A percentile compares a stretch with the other conserved stretches of the same genome.
phyloP scores from a whole-genome alignment of 257 asterid genomes.

The Prunella vulgaris region DNA sequence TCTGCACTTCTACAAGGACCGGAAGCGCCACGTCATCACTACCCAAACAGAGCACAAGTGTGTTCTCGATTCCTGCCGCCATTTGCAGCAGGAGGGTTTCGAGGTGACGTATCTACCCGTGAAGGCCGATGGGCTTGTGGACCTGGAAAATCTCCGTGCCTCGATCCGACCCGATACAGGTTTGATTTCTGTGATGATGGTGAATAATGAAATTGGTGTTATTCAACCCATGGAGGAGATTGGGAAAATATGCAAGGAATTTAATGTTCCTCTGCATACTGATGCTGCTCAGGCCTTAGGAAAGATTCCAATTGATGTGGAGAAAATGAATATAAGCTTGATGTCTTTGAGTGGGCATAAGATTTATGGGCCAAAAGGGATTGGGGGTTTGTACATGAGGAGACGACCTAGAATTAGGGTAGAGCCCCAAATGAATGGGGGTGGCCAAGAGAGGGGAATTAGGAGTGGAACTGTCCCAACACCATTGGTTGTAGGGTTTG shows the following conservation, averaged over 20 bases:
- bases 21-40: constrained; percentile 94
- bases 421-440: constrained; percentile 97
- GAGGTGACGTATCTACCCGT: constrained; percentile 92
- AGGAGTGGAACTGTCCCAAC: constrained; percentile 98
- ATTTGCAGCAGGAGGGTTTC: constrained; percentile 86
- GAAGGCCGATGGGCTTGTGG: constrained; percentile 61
- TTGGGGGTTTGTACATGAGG: constrained; percentile 89
- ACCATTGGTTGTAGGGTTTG: constrained; percentile 91
- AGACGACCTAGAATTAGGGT: constrained; percentile 94
- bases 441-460: constrained; percentile 98
- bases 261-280: constrained; percentile 72
- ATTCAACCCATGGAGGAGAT: constrained; percentile 89
- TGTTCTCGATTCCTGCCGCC: constrained; percentile 88
- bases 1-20: constrained; percentile 76
- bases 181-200: constrained; percentile 89
- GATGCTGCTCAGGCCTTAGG: constrained; percentile 98
- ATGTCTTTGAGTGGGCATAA: constrained; percentile 98
- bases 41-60: constrained; percentile 98
- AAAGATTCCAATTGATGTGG: constrained; percentile 82
- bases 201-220: constrained; percentile 95
- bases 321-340: constrained; percentile 82
- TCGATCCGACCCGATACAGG: constrained; percentile 88
- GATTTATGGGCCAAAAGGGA: constrained; percentile 91
- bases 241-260: constrained; percentile 81
- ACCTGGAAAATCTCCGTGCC: constrained; percentile 56